Conservation (phyloP, 257 asterid species). For the Capsicum baccatum region DNA sequence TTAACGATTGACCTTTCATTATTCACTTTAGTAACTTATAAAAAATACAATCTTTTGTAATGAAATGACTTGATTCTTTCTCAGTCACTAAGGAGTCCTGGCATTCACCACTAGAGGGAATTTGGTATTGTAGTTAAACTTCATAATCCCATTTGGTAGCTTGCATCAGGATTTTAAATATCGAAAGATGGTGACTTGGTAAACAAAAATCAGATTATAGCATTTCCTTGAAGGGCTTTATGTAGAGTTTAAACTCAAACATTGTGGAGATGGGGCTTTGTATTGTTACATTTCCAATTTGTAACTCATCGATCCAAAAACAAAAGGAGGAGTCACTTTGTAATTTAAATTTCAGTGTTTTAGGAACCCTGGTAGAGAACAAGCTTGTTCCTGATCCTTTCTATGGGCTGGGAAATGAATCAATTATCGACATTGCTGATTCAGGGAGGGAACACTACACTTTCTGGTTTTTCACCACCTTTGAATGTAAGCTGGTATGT, state of each 20-base stretch:
- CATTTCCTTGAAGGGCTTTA: background rate
- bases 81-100: background rate
- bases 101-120: background rate
- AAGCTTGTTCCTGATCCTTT: constrained; percentile 91
- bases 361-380: constrained; percentile 89
- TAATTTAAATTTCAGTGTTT: constrained; percentile 59
- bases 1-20: background rate
- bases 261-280: constrained; percentile 9
- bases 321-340: background rate
- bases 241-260: constrained; percentile 6
- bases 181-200: background rate
- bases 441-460: constrained; percentile 95
- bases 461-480: constrained; percentile 89
- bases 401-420: constrained; percentile 84
- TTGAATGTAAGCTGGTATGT: constrained; percentile 81
- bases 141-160: background rate
- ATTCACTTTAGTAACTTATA: background rate
- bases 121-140: background rate
- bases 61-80: constrained; percentile 11
- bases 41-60: background rate
- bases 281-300: background rate
- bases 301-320: background rate
- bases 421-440: constrained; percentile 81
- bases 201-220: background rate
- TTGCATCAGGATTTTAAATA: background rate